Base-by-base conservation (phyloP, 805 yeast species). In the Isabelozyma rhagii region DNA sequence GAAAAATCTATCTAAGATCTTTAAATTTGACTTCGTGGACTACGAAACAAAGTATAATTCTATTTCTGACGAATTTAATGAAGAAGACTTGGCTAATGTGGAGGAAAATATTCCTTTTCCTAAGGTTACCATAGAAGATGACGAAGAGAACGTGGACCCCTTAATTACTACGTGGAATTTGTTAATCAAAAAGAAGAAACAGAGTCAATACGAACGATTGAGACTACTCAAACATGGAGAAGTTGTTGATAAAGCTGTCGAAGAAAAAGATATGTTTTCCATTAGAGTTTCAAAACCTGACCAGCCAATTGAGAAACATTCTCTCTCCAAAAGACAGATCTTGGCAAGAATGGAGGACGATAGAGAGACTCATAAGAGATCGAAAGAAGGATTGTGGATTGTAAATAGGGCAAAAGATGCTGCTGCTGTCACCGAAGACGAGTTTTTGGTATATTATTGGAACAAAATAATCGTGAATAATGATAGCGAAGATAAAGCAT, bases 271-370 rank as follows among this genome's bases (percentile, higher is more conserved):
- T 48, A 57, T 60, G 62, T 65, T 66, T 53, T 54, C 53, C 55
- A 57, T 63, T 45, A 60, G 17, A 57, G 50, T 25, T 53, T 52
- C 25, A 34, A 15, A 21, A 5, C 18, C 25, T 27, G 14, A 13
- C n/a, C 11, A 47, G 39, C 31, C 40, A 43, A 31, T 18, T 39
- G 39, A 57, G 53, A 36, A 51, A 46, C 28, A 56, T 54, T 36
- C 53, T 57, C 55, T 72, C 4, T 60, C 77, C 5, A 69, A 69
- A 47, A 66, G 82, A 44, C 89, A 85, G 55, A 82, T 88, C 14
- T 63, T 90, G 14, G 77, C 81, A 38, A 72, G 98, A 51, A 90
- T 93, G 85, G 97, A 93, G 63, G 92, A 86, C 53, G 98, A 93
- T 63, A 74, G 99, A 56, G 99, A 93, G 63, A 74, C 96, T 43